Base-by-base conservation (phyloP, 2,329 filamentous ascomycete species). In the Pleurostoma richardsiae region DNA sequence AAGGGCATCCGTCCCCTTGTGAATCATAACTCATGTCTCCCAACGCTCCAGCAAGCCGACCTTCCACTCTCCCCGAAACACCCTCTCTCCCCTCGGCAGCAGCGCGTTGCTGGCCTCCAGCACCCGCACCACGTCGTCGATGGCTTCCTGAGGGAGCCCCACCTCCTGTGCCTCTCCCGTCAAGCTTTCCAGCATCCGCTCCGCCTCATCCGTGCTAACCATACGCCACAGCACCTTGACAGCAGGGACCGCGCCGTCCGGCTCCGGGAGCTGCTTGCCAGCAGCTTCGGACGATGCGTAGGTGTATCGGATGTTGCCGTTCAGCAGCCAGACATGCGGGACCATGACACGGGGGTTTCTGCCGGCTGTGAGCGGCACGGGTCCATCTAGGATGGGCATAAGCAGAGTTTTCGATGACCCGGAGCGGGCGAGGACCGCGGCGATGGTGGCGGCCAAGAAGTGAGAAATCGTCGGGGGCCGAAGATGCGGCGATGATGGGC, bases 1-100 rank as follows among this genome's bases (percentile, higher is more conserved):
- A 19, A 19, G 19, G 19, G 19, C 19, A 19, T 19, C 19, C 19
- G 19, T 19, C 19, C 19, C 19, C 19, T 19, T 19, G 19, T 19
- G 19, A 19, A 19, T 19, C 19, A 19, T 19, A 19, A 19, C 19
- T 19, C 19, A 19, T 19, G 19, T 19, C 33, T 36, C 33, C 64
- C 77, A 83, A 49, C 76, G 68, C 52, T 76, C 72, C 49, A 89
- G 58, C 19, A 89, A 59, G 2, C 82, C 83, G 4, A 89, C 81
- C 29, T 74, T 73, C 85, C 85, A 90, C n/a, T 75, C 77, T 19
- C 19, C 19, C 58, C 79, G 72, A 53, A 87, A 86, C 29, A 56
- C 66, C 47, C 80, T 71, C 49, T 84, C 79, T 6, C 67, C 67
- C 1, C 54, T 59, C 2, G 85, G 85, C 6, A 89, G 59, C 11